Base-by-base conservation (phyloP, 805 yeast genomes). In the Wickerhamiella alocasiicola region DNA sequence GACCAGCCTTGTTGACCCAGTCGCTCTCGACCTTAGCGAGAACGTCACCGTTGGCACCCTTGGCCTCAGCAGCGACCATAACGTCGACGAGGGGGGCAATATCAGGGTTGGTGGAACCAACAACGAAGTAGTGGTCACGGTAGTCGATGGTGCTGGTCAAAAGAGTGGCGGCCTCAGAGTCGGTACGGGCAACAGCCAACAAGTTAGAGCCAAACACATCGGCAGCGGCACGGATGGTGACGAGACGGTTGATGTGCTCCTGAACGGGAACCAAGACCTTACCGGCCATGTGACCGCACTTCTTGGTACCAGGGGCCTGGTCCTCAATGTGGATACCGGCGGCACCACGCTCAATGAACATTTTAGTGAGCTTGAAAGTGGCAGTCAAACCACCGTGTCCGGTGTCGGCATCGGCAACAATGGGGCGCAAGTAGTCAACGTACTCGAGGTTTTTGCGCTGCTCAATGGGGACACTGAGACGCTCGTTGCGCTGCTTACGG, bases 211-310 rank as follows among this genome's bases (percentile, higher is more conserved):
- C 91, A 65, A 83, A 76, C 47, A 87, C 81, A 65, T 88, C 97
- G 36, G 96, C 95, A 55, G 93, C 76, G 47, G 94, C 84, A 64
- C 97, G 79, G 55, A 88, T 82, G 37, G 96, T 93, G 49, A 84
- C 78, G 60, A 88, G 71, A 62, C 97, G 76, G 68, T 83, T 85
- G 64, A 88, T 82, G 66, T 88, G 97, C 68, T 88, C 97, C 66
- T 85, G 95, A 45, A 85, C 91, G 48, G 97, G 97, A 48, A 88
- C 95, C 52, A 88, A 75, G 41, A 91, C 96, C 65, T 91, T 84
- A 55, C 97, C 97, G 51, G 94, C 96, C 97, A 88, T 88, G 66
- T 88, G 97, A 46, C 97, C 97, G 68, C 97, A 88, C 68, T 88
- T 88, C 65, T 88, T 88, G 55, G 96, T 88, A 55, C 96, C 95